phyloP scores from a whole-genome alignment of 2,329 filamentous ascomycete genomes.

The Arachnopeziza araneosa region DNA sequence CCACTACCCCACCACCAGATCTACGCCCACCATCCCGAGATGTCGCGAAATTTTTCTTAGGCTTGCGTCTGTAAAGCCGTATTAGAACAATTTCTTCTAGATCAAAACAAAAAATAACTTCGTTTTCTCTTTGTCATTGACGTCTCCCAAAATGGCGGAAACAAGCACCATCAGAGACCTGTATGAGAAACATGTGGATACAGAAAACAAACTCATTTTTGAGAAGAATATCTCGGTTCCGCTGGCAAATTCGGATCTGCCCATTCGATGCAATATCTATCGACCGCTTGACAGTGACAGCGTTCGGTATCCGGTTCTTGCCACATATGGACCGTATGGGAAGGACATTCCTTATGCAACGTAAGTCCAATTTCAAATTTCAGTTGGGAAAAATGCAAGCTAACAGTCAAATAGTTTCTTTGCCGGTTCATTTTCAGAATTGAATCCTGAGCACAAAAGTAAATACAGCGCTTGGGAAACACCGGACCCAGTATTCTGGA shows the following conservation, averaged over 20 bases:
- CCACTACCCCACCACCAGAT: not conserved
- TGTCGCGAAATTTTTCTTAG: no score
- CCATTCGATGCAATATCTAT: constrained; percentile 45
- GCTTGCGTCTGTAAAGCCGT: no score
- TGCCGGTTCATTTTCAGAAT: not conserved
- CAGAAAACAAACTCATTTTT: constrained; percentile 29
- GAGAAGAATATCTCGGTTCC: constrained; percentile 43
- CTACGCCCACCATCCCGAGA: not conserved
- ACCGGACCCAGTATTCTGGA: constrained; percentile 39
- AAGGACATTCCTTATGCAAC: constrained; percentile 61
- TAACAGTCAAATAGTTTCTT: not conserved
- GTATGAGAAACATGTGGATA: not conserved
- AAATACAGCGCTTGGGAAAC: constrained; percentile 38
- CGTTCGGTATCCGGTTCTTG: constrained; percentile 49
- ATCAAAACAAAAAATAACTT: not conserved
- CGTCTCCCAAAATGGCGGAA: not conserved
- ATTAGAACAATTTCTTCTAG: not conserved
- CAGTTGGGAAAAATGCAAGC: not conserved
- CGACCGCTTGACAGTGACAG: constrained; percentile 37
- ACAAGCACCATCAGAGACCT: not conserved
- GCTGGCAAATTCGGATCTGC: constrained; percentile 35
- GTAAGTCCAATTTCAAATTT: constrained; percentile 33
- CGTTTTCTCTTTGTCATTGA: not conserved
- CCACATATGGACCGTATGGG: constrained; percentile 69
- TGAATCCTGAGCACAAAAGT: constrained; percentile 35